A percentile compares a stretch with the other conserved stretches of the same genome.
phyloP scores from a whole-genome alignment of 257 asterid genomes.

The Solanum rostratum region DNA sequence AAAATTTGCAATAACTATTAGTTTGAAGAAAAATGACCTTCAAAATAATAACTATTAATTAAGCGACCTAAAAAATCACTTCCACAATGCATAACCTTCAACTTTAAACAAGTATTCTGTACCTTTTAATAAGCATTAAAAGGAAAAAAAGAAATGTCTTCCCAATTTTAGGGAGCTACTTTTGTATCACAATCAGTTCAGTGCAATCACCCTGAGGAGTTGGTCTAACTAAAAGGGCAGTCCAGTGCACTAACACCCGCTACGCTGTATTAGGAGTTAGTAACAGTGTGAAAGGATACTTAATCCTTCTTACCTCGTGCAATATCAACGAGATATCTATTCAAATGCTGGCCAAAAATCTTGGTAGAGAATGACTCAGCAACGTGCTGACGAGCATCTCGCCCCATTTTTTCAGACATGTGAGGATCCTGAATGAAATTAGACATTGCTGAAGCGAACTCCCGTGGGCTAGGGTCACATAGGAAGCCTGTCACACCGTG shows the following conservation, averaged over 20 bases:
- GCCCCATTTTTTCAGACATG: slow-evolving; percentile 62
- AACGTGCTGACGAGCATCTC: slow-evolving; percentile 58
- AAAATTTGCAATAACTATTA: too few relatives aligned
- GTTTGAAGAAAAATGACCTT: not conserved
- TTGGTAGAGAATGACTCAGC: slow-evolving; percentile 56
- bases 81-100: not conserved
- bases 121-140: not conserved
- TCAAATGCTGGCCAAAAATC: slow-evolving; percentile 64
- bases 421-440: slow-evolving; percentile 49
- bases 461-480: slow-evolving; percentile 60
- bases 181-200: not conserved
- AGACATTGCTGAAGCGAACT: slow-evolving; percentile 75
- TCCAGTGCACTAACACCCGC: not conserved
- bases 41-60: not conserved
- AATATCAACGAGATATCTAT: slow-evolving; percentile 45
- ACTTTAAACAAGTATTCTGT: not conserved
- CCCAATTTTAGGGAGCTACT: not conserved
- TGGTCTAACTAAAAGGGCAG: not conserved
- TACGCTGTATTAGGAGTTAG: not conserved
- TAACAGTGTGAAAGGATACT: not conserved
- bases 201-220: not conserved
- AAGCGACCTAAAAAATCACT: not conserved
- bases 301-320: slow-evolving; percentile 45
- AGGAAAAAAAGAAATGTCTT: not conserved
- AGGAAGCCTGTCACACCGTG: slow-evolving; percentile 74